A percentile compares a stretch with the other conserved stretches of the same genome.
Evolutionary conservation across 2,329 filamentous ascomycete genomes (phyloP).

Genomic region (Cytospora paraplurivora): DNA sequence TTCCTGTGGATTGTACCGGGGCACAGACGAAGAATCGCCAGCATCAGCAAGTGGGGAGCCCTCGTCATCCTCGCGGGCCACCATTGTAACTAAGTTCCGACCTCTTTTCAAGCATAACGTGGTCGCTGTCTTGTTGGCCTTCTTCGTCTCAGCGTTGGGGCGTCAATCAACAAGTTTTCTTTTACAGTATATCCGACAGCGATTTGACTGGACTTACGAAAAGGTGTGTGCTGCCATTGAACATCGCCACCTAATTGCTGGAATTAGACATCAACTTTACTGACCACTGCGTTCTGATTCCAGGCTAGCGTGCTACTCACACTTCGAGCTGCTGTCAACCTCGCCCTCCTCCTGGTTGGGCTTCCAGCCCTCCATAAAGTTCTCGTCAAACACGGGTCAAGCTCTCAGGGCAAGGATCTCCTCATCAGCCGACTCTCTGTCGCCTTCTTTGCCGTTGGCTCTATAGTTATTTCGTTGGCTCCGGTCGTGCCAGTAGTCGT

Average conservation of each 20-base stretch:
- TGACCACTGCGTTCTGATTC: neutral
- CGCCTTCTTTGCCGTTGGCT: neutral
- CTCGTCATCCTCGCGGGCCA: neutral
- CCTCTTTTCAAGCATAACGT: constrained; percentile 15
- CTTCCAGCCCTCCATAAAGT: constrained; percentile 16
- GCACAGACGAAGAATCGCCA: neutral
- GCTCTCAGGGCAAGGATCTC: constrained; percentile 7
- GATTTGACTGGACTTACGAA: constrained; percentile 16
- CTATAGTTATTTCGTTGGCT: constrained; percentile 11
- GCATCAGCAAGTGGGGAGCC: neutral
- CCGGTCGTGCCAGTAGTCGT: constrained; percentile 1
- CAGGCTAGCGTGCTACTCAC: constrained; percentile 17
- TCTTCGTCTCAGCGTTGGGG: constrained; percentile 16
- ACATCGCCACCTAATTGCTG: neutral
- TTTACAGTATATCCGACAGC: constrained; percentile 8
- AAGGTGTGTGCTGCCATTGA: constrained; percentile 3
- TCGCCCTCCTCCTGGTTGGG: constrained; percentile 3
- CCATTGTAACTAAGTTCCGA: neutral
- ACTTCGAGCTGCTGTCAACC: constrained; percentile 6
- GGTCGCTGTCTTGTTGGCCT: constrained; percentile 5
- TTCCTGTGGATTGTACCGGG: neutral
- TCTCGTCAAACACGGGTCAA: constrained; percentile 2
- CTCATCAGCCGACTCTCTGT: constrained; percentile 9
- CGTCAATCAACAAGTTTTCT: constrained; percentile 16
- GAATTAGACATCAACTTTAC: neutral